phyloP scores from a whole-genome alignment of 169 alveolate species.

The Plasmodium gallinaceum region DNA sequence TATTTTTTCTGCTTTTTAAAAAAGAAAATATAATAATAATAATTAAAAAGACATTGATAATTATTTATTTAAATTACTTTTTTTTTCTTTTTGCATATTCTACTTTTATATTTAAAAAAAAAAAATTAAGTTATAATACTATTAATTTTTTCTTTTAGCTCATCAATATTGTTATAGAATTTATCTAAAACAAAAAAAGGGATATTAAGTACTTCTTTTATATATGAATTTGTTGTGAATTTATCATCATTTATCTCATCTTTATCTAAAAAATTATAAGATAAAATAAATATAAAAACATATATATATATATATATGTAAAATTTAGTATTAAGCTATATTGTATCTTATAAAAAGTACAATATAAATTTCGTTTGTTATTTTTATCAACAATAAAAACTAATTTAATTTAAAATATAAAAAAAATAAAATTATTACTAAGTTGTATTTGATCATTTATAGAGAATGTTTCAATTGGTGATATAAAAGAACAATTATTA shows the following conservation, averaged over 20 bases:
- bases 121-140: background rate
- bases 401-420: background rate
- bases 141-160: constrained; percentile 31
- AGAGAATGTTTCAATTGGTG: constrained; percentile 23
- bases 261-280: background rate
- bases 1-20: no score
- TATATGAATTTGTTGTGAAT: constrained; percentile 30
- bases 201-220: constrained; percentile 38
- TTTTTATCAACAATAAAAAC: no score
- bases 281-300: background rate
- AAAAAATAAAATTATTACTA: constrained; percentile 19
- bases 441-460: constrained; percentile 16
- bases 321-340: no score
- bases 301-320: background rate
- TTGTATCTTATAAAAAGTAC: no score
- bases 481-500: background rate
- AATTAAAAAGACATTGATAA: no score
- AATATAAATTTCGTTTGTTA: no score
- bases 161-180: constrained; percentile 17
- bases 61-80: no score
- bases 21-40: no score
- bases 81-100: no score
- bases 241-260: constrained; percentile 4
- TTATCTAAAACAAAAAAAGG: constrained; percentile 63
- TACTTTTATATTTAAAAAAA: background rate